Evolutionary conservation across 164 flowering plant species (phyloP), one percentile per base, ranked within the genome.

Genomic region (Sextonia rubra): DNA sequence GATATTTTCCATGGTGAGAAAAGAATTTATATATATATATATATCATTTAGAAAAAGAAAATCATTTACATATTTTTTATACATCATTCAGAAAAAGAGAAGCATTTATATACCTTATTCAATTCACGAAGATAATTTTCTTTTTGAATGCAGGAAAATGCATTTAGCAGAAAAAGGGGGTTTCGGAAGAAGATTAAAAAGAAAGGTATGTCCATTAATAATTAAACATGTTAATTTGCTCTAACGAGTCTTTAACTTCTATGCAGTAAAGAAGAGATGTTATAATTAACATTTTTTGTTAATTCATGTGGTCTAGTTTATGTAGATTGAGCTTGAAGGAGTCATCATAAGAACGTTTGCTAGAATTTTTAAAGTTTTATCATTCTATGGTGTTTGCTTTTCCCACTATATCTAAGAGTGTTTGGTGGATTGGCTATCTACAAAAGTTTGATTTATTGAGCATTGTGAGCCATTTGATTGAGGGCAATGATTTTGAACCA

Each of bases 131-230:
- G 12, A 14, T 2, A 7, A 26, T 24, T 12, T 29, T 64, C 48
- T 73, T 24, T 74, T 22, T 69, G 70, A 52, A 29, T 86, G 72
- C 91, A 96, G 99, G 99, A 96, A 75, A 82, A 83, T 23, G 95
- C 97, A 72, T 96, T 96, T 77, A 96, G 98, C 84, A 86, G 98
- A 79, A 93, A 95, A 77, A 86, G 98, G 77, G 83, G 97, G 76
- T 93, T 96, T 82, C 83, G 98, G 3, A 93, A 93, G 72, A 96
- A 93, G 83, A 80, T 96, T 22, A 52, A 52, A 52, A 96, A 93
- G 82, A 95, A 93, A 70, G 73, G 73, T 70, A 37, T 37, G 44
- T 20, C n/a, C 58, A 52, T 52, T 20, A 18, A 15, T 52, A 5
- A 15, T 52, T 52, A 17, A 52, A 52, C 20, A 52, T 52, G 58